phyloP scores from a whole-genome alignment of 345 rosid species.

The Rhizophora apiculata region DNA sequence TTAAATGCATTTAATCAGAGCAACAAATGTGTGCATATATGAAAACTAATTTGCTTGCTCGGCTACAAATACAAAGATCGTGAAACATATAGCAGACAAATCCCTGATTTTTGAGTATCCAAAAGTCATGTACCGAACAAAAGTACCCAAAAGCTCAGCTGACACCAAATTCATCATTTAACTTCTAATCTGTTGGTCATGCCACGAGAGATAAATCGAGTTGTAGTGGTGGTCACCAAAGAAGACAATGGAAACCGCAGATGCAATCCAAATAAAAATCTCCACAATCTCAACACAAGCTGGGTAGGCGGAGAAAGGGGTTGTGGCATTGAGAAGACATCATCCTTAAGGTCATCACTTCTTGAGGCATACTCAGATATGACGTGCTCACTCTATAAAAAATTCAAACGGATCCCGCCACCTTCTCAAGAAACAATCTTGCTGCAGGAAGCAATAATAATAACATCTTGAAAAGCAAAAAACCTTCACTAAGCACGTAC shows the following conservation, averaged over 20 bases:
- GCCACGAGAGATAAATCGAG: slow-evolving; percentile 58
- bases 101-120: no score
- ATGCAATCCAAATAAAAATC: slow-evolving; percentile 79
- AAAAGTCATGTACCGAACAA: no score
- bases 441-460: background rate
- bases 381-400: slow-evolving; percentile 35
- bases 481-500: background rate
- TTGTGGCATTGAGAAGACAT: slow-evolving; percentile 70
- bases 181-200: slow-evolving; percentile 83
- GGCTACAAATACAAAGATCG: no score
- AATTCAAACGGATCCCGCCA: no score
- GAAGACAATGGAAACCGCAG: slow-evolving; percentile 67
- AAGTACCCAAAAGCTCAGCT: background rate
- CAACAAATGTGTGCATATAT: no score
- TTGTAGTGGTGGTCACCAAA: slow-evolving; percentile 76
- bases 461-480: background rate
- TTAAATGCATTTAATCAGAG: no score
- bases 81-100: no score
- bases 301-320: slow-evolving; percentile 43
- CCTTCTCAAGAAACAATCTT: no score
- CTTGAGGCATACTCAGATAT: slow-evolving; percentile 69
- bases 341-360: slow-evolving; percentile 85
- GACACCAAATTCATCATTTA: slow-evolving; percentile 14
- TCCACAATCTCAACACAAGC: slow-evolving; percentile 60
- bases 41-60: no score